Base-by-base conservation (phyloP, 176 grass and related monocot genomes). In the Dendrocalamus sinicus region DNA sequence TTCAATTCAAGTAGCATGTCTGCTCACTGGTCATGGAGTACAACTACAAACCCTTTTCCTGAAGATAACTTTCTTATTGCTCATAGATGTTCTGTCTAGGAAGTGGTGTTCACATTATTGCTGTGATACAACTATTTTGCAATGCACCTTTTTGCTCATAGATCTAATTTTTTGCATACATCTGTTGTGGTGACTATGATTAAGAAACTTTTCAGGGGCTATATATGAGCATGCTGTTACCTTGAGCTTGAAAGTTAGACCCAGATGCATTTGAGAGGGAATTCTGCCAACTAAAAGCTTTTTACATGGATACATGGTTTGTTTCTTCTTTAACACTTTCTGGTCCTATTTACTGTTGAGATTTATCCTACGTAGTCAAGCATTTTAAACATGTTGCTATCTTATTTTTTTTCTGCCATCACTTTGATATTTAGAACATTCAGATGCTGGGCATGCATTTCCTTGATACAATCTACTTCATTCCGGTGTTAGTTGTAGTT, bases 301-400 rank as follows among this genome's bases (percentile, higher is more conserved):
- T 91, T 66, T 97, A 97, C 80, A 91, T 86, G 68, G 89, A 94
- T 73, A 88, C 95, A 65, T 78, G 92, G 95, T 94, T 91, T 77
- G 55, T 67, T 71, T 55, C 65, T 86, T 51, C 24, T 61, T 30
- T 37, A 35, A 12, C 54, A 50, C 13, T 78, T 15, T 71, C 35
- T 72, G 40, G 23, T 62, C 19, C 15, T 54, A 63, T 35, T 3
- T 47, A 43, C n/a, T 57, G 67, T 11, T 24, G 46, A 9, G 17
- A 57, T 74, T 17, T 35, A 73, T 65, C 32, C 22, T 81, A 47
- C 3, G 6, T 60, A 46, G 7, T 24, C 7, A 39, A 75, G 19
- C 48, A 58, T 57, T 8, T 59, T 55, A 17, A 58, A 17, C 51
- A 1, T 55, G 1, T 67, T 23, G 40, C 30, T 2, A 32, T 32